These are phyloP conservation scores for Intubia oerlemansii DNA, from an alignment of 2,329 filamentous ascomycete genomes.

Conservation along the genomic window DNA sequence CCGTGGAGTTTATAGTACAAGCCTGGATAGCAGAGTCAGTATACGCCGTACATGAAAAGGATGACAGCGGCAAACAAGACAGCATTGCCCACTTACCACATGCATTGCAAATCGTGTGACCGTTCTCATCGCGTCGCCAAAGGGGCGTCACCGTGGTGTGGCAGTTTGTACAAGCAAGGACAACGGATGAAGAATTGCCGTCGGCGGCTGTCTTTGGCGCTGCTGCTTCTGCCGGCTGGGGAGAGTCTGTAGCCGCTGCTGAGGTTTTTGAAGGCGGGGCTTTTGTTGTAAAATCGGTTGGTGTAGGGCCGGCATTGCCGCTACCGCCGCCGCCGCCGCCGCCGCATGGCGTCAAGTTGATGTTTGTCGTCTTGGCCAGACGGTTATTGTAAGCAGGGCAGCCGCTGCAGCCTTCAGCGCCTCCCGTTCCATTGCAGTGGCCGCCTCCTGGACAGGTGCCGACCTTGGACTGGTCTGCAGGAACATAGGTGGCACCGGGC, in stretches of 20 bases:
- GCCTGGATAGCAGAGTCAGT: slow-evolving; percentile 23
- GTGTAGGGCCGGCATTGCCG: neutral
- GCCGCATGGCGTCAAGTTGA: slow-evolving; percentile 38
- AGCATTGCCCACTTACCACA: slow-evolving; percentile 46
- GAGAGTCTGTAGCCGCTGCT: too few species aligned
- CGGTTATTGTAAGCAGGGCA: slow-evolving; percentile 97
- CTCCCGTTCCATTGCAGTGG: slow-evolving; percentile 87
- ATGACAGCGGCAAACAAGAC: neutral
- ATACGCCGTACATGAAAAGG: neutral
- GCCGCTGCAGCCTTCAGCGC: slow-evolving; percentile 82
- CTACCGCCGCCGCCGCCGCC: neutral
- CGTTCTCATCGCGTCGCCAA: slow-evolving; percentile 84
- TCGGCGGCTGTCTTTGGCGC: slow-evolving; percentile 12
- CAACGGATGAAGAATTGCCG: slow-evolving; percentile 34
- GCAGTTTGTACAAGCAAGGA: slow-evolving; percentile 93
- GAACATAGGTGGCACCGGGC: slow-evolving; percentile 47
- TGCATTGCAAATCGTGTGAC: slow-evolving; percentile 95
- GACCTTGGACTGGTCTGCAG: slow-evolving; percentile 49
- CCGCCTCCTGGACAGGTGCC: slow-evolving; percentile 94
- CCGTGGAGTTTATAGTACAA: slow-evolving; percentile 94
- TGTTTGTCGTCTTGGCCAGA: slow-evolving; percentile 67
- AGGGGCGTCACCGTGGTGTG: slow-evolving; percentile 89
- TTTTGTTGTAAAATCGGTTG: too few species aligned
- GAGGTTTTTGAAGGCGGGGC: too few species aligned
- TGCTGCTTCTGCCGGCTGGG: neutral